Percentiles rank a stretch among this genome's conserved stretches.
These are phyloP conservation scores for Yarrowia sp. DNA, from an alignment of 805 yeast species.

Conservation along the genomic window DNA sequence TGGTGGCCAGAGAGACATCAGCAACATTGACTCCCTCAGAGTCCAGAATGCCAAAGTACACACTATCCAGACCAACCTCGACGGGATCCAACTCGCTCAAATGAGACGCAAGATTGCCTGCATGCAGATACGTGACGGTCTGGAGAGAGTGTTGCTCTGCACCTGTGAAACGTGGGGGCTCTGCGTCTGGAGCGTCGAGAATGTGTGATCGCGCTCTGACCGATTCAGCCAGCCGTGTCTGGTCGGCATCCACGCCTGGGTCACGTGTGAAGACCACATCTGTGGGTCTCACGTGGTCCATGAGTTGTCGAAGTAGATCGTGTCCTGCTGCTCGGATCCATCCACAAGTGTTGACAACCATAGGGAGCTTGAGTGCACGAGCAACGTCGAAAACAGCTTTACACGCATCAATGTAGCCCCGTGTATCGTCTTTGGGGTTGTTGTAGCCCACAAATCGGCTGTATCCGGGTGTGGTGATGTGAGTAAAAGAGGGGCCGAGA, in stretches of 20 bases:
- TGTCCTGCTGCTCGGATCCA: conserved; percentile 25
- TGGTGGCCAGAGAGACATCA: background rate
- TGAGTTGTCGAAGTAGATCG: background rate
- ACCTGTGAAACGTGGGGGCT: conserved; percentile 6
- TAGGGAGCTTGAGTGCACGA: background rate
- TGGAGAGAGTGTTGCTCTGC: conserved; percentile 5
- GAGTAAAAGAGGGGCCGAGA: conserved; percentile 13
- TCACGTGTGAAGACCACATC: conserved; percentile 22
- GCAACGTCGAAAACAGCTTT: background rate
- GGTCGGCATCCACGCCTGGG: conserved; percentile 23
- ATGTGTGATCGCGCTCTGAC: background rate
- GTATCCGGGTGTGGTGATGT: background rate
- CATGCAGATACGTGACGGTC: conserved; percentile 10
- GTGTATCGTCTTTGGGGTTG: conserved; percentile 14
- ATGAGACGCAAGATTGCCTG: conserved; percentile 1
- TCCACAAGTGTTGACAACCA: conserved; percentile 3
- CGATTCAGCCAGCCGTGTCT: background rate
- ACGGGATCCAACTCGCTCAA: background rate
- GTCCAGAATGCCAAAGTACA: conserved; percentile 14
- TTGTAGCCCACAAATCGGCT: conserved; percentile 25
- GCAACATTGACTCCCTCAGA: conserved; percentile 7
- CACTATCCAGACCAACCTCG: background rate
- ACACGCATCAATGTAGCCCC: conserved; percentile 13
- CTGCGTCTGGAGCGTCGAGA: background rate
- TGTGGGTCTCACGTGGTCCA: background rate